phyloP scores from a whole-genome alignment of 306 rosid genomes.

The Gillenia trifoliata region DNA sequence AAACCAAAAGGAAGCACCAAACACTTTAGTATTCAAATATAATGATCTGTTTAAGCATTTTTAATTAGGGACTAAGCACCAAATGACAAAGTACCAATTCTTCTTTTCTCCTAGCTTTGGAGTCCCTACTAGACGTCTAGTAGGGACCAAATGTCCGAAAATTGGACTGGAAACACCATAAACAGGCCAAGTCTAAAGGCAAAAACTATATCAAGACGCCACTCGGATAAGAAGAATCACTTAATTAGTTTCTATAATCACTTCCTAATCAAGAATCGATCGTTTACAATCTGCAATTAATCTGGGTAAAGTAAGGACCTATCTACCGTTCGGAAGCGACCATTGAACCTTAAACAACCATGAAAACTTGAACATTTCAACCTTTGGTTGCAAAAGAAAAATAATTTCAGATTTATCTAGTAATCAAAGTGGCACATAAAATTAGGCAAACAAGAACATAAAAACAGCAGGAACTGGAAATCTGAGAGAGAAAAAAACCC shows the following conservation, averaged over 20 bases:
- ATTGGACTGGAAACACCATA: neutral
- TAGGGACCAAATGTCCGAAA: neutral
- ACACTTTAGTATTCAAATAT: neutral
- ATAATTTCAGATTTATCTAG: neutral
- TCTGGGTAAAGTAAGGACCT: neutral
- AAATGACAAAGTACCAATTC: too few species aligned
- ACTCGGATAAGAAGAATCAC: too few species aligned
- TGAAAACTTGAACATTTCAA: neutral
- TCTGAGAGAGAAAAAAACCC: neutral
- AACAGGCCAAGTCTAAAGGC: neutral
- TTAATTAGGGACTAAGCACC: neutral
- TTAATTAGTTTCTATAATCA: too few species aligned
- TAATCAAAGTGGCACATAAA: neutral
- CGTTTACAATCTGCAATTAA: neutral
- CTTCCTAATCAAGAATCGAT: too few species aligned
- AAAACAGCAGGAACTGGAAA: neutral
- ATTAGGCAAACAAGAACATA: neutral
- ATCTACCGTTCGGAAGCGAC: neutral
- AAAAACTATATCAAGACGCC: neutral
- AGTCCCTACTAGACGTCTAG: neutral
- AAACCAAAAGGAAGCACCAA: neutral
- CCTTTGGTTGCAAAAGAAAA: neutral
- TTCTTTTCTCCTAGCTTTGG: neutral
- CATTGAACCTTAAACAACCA: neutral
- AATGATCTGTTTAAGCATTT: neutral